Evolutionary conservation across 2,329 filamentous ascomycete genomes (phyloP).

Genomic region (Zasmidium angulare): DNA sequence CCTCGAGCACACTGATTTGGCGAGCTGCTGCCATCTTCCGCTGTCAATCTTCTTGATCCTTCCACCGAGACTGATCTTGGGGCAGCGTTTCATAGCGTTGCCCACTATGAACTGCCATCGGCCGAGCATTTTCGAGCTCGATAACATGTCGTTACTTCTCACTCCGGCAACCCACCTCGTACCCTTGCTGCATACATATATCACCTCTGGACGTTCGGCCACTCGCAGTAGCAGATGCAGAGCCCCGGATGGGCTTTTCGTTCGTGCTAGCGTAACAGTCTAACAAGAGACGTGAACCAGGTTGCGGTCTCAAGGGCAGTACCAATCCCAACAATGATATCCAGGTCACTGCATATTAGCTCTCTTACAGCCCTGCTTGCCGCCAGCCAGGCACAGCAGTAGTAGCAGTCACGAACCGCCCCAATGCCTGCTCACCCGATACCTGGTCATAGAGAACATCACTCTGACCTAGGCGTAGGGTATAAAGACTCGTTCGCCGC

Average conservation of each 20-base stretch:
- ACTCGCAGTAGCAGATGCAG: neutral
- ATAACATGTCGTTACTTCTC: slow-evolving; percentile 2
- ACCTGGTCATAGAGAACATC: neutral
- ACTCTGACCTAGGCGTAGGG: neutral
- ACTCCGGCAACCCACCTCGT: neutral
- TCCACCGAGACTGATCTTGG: slow-evolving; percentile 2
- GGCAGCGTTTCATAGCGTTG: neutral
- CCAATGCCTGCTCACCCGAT: slow-evolving; percentile 12
- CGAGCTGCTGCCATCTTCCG: slow-evolving; percentile 2
- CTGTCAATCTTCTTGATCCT: neutral
- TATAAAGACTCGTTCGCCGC: slow-evolving; percentile 1
- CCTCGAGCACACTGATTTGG: neutral
- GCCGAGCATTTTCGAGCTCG: neutral
- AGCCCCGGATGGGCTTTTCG: neutral
- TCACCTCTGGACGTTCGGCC: neutral
- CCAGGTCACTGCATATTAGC: slow-evolving; percentile 10
- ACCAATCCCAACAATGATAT: slow-evolving; percentile 9
- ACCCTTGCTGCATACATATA: neutral
- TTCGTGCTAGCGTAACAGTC: slow-evolving; percentile 15
- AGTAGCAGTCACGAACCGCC: slow-evolving; percentile 8
- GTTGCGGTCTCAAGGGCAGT: slow-evolving; percentile 9
- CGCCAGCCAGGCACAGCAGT: slow-evolving; percentile 20
- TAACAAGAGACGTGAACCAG: slow-evolving; percentile 16
- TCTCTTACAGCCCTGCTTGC: slow-evolving; percentile 9
- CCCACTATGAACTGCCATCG: neutral